Conservation (phyloP, 495 filamentous ascomycete genomes). For the Glarea lozoyensis region DNA sequence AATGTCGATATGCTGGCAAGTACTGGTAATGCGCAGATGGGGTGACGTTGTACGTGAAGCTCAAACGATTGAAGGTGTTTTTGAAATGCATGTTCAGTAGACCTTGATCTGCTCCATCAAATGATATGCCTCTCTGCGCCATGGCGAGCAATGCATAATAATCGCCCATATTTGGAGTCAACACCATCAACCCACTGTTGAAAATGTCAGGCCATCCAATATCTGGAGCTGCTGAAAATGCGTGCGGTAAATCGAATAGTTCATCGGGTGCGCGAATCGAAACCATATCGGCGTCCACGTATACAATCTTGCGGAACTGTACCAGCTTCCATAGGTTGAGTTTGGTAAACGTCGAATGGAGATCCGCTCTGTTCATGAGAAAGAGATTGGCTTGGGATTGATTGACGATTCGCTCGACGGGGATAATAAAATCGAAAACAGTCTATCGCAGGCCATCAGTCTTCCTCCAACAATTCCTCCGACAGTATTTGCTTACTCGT, state of each 20-base stretch:
- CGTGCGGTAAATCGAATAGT: constrained; percentile 65
- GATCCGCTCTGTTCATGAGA: constrained; percentile 84
- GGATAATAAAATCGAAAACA: constrained; percentile 82
- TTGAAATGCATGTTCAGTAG: constrained; percentile 91
- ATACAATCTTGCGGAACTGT: constrained; percentile 85
- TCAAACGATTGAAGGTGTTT: constrained; percentile 71
- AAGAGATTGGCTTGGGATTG: constrained; percentile 71
- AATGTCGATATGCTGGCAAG: constrained; percentile 87
- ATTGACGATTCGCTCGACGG: constrained; percentile 70
- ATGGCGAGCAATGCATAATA: constrained; percentile 77
- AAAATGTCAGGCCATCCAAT: constrained; percentile 98
- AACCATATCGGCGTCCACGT: constrained; percentile 86
- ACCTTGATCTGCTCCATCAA: constrained; percentile 96
- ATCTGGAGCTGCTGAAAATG: constrained; percentile 88
- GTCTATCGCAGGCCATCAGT: constrained; percentile 38
- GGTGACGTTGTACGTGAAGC: constrained; percentile 95
- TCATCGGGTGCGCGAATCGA: constrained; percentile 84
- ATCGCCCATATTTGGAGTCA: constrained; percentile 78
- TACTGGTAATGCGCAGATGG: constrained; percentile 93
- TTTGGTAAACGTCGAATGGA: constrained; percentile 91
- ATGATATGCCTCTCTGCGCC: constrained; percentile 79
- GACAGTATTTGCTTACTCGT: constrained; percentile 43
- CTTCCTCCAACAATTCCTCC: constrained; percentile 13
- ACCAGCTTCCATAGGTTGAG: constrained; percentile 88
- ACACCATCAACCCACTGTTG: constrained; percentile 91